These are phyloP conservation scores for Fusarium irregulare DNA, from an alignment of 2,329 filamentous ascomycete genomes.

Conservation along the genomic window DNA sequence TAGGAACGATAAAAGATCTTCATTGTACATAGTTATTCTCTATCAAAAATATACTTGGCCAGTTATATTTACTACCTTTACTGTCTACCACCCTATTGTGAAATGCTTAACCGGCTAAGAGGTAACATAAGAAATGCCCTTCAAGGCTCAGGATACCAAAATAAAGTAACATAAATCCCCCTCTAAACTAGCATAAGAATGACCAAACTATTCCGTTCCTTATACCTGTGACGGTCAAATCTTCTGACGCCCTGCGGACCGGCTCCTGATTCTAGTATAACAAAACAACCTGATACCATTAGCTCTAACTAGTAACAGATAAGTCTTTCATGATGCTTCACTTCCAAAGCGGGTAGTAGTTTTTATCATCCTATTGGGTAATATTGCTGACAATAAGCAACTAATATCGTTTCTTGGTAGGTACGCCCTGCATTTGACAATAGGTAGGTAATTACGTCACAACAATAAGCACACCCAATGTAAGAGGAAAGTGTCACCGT, in stretches of 20 bases:
- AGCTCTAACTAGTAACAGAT: neutral
- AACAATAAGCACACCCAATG: neutral
- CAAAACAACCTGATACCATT: neutral
- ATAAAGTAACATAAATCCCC: too few relatives aligned
- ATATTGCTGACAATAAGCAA: neutral
- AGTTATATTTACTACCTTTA: neutral
- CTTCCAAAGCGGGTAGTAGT: neutral
- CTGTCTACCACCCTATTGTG: neutral
- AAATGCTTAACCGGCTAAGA: neutral
- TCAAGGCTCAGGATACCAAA: too few relatives aligned
- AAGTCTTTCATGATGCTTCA: too few relatives aligned
- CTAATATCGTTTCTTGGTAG: neutral
- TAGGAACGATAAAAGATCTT: constrained; percentile 1
- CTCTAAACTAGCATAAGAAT: too few relatives aligned
- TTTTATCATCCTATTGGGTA: neutral
- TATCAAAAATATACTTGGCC: neutral
- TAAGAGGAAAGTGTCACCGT: neutral
- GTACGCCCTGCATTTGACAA: constrained; percentile 1
- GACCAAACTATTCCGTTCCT: too few relatives aligned
- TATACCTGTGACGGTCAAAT: too few relatives aligned
- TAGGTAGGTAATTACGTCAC: constrained; percentile 6
- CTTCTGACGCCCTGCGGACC: too few relatives aligned
- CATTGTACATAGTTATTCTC: constrained; percentile 7
- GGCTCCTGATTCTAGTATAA: neutral
- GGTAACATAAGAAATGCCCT: too few relatives aligned